Conservation (phyloP, 2,329 filamentous ascomycete genomes). For the Endothia cerciana region DNA sequence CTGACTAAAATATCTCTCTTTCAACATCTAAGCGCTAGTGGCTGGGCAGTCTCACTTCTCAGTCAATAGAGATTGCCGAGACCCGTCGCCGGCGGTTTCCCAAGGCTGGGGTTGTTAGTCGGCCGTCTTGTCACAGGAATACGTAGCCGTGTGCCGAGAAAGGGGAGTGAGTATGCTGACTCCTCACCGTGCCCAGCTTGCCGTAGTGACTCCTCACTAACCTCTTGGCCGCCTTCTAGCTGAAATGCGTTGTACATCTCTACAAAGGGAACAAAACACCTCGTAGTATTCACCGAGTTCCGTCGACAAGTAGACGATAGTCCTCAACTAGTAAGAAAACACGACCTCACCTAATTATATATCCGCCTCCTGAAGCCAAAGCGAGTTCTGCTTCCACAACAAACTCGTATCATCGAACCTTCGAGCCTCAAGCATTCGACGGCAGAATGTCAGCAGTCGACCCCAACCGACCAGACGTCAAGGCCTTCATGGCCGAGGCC, state of each 20-base stretch:
- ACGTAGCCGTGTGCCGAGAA: no score
- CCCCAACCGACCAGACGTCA: constrained; percentile 33
- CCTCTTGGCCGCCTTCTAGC: constrained; percentile 4
- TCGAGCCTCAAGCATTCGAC: background rate
- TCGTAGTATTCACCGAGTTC: no score
- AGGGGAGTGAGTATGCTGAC: no score
- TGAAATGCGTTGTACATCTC: no score
- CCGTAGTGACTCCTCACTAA: background rate
- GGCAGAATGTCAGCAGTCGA: constrained; percentile 30
- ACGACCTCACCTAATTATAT: background rate
- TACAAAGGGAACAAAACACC: no score
- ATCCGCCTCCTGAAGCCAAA: background rate
- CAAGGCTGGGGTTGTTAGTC: no score
- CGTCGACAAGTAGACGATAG: background rate
- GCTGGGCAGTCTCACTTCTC: no score
- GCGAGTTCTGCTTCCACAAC: background rate
- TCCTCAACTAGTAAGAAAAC: background rate
- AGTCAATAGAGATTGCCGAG: no score
- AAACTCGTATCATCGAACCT: background rate
- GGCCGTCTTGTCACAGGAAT: no score
- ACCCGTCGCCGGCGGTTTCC: no score
- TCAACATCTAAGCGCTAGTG: no score
- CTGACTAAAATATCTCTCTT: no score
- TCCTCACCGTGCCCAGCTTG: background rate
- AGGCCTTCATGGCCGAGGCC: constrained; percentile 35